Conservation (phyloP, 75 land plant genomes). For the Sequoiadendron giganteum region DNA sequence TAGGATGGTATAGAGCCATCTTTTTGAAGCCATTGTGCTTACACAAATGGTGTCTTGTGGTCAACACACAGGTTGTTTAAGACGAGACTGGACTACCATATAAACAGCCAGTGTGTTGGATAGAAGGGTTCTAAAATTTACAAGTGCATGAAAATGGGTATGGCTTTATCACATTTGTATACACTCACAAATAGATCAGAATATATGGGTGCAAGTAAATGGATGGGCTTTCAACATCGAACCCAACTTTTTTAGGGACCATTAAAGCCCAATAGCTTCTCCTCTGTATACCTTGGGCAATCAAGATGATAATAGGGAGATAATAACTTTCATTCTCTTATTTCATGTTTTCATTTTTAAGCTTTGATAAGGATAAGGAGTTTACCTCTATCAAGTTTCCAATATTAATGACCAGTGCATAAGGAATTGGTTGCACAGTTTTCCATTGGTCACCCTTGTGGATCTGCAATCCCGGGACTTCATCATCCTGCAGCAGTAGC, state of each 20-base stretch:
- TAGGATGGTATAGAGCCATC: no score
- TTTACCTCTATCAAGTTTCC: conserved; percentile 31
- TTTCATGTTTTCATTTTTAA: background rate
- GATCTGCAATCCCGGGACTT: conserved; percentile 38
- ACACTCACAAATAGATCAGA: background rate
- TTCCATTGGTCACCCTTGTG: conserved; percentile 38
- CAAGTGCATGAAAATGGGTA: no score
- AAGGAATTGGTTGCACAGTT: conserved; percentile 20
- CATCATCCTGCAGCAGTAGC: conserved; percentile 33
- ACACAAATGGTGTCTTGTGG: no score
- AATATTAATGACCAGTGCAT: conserved; percentile 23
- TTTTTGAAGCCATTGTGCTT: no score
- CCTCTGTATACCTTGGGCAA: background rate
- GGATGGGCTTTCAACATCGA: background rate
- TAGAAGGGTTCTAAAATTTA: no score
- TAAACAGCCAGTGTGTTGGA: no score
- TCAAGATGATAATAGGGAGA: background rate
- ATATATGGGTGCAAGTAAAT: no score
- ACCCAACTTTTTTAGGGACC: no score
- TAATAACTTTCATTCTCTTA: no score
- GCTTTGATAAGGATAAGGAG: background rate
- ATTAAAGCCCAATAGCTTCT: background rate
- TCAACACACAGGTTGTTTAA: no score
- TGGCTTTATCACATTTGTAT: background rate
- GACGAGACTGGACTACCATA: no score